Percentiles rank a stretch among this genome's conserved stretches.
phyloP scores from a whole-genome alignment of 2,329 filamentous ascomycete species.

The Penicillium sclerotiorum region DNA sequence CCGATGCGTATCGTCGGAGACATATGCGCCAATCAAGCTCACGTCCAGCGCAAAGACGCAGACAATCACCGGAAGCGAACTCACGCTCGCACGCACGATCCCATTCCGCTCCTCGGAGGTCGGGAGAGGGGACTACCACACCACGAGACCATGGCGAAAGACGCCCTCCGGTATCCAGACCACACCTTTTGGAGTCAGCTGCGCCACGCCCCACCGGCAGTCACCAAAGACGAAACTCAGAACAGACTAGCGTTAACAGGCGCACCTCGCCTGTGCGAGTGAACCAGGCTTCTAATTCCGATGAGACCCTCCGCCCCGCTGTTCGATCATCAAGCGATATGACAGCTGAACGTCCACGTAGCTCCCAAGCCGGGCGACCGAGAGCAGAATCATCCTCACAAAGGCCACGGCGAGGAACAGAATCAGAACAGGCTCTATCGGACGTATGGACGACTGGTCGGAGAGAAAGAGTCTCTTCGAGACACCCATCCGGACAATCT shows the following conservation, averaged over 20 bases:
- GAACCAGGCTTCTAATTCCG: conserved; percentile 38
- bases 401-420: conserved; percentile 35
- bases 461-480: conserved; percentile 26
- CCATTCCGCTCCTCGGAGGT: conserved; percentile 33
- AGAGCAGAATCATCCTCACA: conserved; percentile 28
- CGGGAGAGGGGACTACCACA: conserved; percentile 17
- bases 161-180: conserved; percentile 34
- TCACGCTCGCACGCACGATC: conserved; percentile 33
- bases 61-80: conserved; percentile 34
- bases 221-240: conserved; percentile 42
- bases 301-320: conserved; percentile 36
- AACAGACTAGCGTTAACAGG: conserved; percentile 35
- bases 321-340: conserved; percentile 41
- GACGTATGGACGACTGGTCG: conserved; percentile 26
- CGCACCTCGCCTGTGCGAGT: conserved; percentile 38
- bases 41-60: conserved; percentile 40
- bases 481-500: conserved; percentile 26
- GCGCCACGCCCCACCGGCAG: conserved; percentile 22
- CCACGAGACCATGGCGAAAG: conserved; percentile 23
- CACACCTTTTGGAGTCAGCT: conserved; percentile 37
- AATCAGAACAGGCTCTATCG: conserved; percentile 34
- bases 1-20: conserved; percentile 79
- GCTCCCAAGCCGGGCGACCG: conserved; percentile 27
- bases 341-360: conserved; percentile 33
- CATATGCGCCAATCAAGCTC: conserved; percentile 55